These are phyloP conservation scores for Bonia amplexicaulis DNA, from an alignment of 176 grass and related monocot genomes.

Conservation along the genomic window DNA sequence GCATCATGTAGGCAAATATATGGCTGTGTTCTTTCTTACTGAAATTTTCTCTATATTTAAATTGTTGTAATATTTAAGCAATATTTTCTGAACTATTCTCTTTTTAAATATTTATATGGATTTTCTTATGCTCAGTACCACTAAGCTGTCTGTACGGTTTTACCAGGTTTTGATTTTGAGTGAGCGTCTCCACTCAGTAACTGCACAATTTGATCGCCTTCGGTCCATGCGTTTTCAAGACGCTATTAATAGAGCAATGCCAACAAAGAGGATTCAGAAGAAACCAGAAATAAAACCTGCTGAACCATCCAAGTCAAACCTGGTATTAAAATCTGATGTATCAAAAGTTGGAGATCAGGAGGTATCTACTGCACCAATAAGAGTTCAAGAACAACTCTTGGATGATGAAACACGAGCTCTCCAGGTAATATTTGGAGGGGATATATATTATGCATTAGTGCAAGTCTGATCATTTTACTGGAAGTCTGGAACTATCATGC, in stretches of 20 bases:
- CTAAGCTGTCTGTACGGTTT: constrained; percentile 6
- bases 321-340: constrained; percentile 48
- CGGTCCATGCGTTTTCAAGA: constrained; percentile 88
- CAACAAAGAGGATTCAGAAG: constrained; percentile 76
- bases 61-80: neutral
- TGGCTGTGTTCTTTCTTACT: neutral
- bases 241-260: constrained; percentile 74
- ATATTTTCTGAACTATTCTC: neutral
- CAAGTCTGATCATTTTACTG: neutral
- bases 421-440: constrained; percentile 44
- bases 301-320: constrained; percentile 36
- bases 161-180: constrained; percentile 90
- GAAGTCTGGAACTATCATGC: neutral
- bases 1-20: neutral
- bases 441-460: neutral
- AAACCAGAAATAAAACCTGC: constrained; percentile 48
- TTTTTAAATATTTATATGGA: neutral
- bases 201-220: constrained; percentile 75
- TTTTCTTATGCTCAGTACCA: constrained; percentile 11
- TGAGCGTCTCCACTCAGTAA: constrained; percentile 76
- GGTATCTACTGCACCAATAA: constrained; percentile 45
- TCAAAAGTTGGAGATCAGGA: constrained; percentile 52
- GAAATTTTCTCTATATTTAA: neutral
- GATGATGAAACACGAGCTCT: constrained; percentile 84
- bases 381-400: constrained; percentile 83